These are phyloP conservation scores for Paxillus rubicundulus DNA, from an alignment of 768 basidiomycete genomes.

Conservation along the genomic window DNA sequence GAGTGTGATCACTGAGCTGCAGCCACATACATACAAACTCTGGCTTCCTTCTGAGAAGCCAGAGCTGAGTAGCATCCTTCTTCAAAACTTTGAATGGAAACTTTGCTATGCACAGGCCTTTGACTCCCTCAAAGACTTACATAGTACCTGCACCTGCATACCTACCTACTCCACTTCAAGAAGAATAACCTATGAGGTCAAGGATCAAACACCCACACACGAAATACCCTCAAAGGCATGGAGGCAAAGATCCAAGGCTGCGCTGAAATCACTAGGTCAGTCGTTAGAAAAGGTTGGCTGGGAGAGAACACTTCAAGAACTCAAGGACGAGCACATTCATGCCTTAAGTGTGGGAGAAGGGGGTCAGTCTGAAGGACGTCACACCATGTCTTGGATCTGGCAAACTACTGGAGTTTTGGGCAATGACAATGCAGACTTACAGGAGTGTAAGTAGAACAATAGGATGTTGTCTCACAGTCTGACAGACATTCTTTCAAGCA, in stretches of 20 bases:
- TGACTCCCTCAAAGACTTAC: slow-evolving; percentile 10
- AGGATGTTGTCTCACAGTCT: background rate
- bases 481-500: slow-evolving; percentile 1
- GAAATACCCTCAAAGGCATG: slow-evolving; percentile 1
- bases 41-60: background rate
- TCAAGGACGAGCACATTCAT: background rate
- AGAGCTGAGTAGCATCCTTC: background rate
- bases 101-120: slow-evolving; percentile 14
- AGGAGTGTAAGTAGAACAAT: background rate
- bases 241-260: slow-evolving; percentile 5
- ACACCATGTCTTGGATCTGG: slow-evolving; percentile 8
- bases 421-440: background rate
- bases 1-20: too few species aligned
- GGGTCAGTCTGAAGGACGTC: slow-evolving; percentile 5
- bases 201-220: slow-evolving; percentile 1
- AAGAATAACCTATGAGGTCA: slow-evolving; percentile 12
- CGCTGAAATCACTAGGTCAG: background rate
- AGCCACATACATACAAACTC: too few species aligned
- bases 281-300: background rate
- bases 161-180: slow-evolving; percentile 14
- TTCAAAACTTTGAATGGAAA: background rate
- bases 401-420: background rate
- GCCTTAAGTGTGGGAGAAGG: background rate
- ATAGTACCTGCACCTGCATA: slow-evolving; percentile 3
- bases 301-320: background rate